These are phyloP conservation scores for Endoconidiophora polonica DNA, from an alignment of 2,329 filamentous ascomycete genomes.

Conservation along the genomic window DNA sequence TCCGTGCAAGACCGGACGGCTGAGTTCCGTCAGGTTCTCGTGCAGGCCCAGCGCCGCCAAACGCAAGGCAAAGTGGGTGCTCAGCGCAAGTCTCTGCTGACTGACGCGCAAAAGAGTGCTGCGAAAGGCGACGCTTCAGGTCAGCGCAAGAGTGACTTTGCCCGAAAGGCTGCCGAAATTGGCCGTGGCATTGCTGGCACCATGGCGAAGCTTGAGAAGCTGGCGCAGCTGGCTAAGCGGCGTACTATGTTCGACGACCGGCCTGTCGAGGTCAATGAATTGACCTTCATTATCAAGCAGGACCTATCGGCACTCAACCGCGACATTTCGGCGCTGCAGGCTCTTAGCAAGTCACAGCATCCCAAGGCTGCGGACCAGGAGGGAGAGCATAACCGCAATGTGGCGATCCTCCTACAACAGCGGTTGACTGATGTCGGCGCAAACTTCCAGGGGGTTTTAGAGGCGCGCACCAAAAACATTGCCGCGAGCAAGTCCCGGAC, in stretches of 20 bases:
- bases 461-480: conserved; percentile 94
- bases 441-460: conserved; percentile 94
- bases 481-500: conserved; percentile 83
- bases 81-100: conserved; percentile 66
- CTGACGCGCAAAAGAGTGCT: conserved; percentile 51
- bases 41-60: conserved; percentile 67
- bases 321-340: conserved; percentile 71
- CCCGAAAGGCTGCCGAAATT: conserved; percentile 77
- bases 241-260: conserved; percentile 96
- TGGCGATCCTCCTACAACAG: conserved; percentile 78
- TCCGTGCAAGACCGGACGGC: conserved; percentile 93
- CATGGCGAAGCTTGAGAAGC: conserved; percentile 85
- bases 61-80: conserved; percentile 59
- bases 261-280: conserved; percentile 89
- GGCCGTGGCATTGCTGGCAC: conserved; percentile 80
- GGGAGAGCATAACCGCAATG: conserved; percentile 95
- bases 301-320: conserved; percentile 72
- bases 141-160: conserved; percentile 69
- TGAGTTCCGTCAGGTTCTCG: conserved; percentile 85
- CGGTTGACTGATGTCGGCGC: conserved; percentile 83
- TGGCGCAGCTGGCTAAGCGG: conserved; percentile 87
- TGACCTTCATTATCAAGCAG: conserved; percentile 96
- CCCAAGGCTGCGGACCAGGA: conserved; percentile 63
- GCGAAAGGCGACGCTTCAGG: conserved; percentile 31
- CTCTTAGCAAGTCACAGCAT: conserved; percentile 52